phyloP scores from a whole-genome alignment of 192 early-diverging fungal genomes.

The Allomyces arbusculus region DNA sequence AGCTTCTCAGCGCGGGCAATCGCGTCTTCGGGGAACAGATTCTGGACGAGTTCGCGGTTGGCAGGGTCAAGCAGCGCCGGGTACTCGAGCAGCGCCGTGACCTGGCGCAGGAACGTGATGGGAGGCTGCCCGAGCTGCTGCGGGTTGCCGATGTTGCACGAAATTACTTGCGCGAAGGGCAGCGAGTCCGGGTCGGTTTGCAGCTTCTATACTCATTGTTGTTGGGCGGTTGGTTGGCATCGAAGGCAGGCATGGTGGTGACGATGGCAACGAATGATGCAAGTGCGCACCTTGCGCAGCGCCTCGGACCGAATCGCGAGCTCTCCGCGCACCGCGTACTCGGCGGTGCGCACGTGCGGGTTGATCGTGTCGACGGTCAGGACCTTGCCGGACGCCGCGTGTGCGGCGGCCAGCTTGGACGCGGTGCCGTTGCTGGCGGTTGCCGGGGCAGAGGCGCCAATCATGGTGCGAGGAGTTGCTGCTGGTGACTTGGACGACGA shows the following conservation, averaged over 20 bases:
- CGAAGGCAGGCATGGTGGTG: too few species aligned
- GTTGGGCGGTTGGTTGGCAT: too few species aligned
- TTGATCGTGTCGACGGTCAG: slow-evolving; percentile 52
- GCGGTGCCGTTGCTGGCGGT: too few species aligned
- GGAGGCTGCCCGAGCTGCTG: slow-evolving; percentile 76
- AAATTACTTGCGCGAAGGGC: slow-evolving; percentile 46
- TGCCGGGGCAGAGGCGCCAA: too few species aligned
- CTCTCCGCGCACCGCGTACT: slow-evolving; percentile 92
- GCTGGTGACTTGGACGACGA: too few species aligned
- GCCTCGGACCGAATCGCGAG: slow-evolving; percentile 83
- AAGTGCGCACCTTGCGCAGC: slow-evolving; percentile 26
- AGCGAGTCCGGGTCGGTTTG: slow-evolving; percentile 12
- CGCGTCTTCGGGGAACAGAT: slow-evolving; percentile 67
- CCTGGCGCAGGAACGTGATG: slow-evolving; percentile 93
- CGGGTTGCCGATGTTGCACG: slow-evolving; percentile 85
- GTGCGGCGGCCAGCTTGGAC: too few species aligned
- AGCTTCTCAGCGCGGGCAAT: slow-evolving; percentile 63
- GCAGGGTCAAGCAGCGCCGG: slow-evolving; percentile 46
- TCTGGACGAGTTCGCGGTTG: slow-evolving; percentile 22
- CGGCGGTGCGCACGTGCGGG: slow-evolving; percentile 44
- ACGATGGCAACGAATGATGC: too few species aligned
- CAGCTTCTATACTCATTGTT: neutral
- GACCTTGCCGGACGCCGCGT: slow-evolving; percentile 22
- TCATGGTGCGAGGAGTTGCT: too few species aligned
- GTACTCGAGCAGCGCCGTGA: slow-evolving; percentile 72